Evolutionary conservation across 495 filamentous ascomycete genomes (phyloP).

Genomic region (Penicillium bialowiezense): DNA sequence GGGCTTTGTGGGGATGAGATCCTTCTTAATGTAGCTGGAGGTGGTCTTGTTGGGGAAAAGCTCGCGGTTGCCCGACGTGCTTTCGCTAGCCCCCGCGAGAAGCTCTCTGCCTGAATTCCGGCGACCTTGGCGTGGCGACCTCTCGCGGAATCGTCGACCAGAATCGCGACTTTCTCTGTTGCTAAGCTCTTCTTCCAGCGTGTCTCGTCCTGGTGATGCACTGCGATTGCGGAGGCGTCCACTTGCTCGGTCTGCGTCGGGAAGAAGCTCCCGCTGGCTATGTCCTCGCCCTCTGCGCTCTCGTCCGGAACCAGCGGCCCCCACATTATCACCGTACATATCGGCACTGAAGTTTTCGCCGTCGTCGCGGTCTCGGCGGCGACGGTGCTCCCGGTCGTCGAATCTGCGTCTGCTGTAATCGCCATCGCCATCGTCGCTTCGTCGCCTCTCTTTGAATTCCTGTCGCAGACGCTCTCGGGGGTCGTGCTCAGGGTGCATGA

Average conservation of each 20-base stretch:
- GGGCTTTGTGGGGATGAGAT: constrained; percentile 66
- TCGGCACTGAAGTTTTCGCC: constrained; percentile 62
- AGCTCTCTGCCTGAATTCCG: constrained; percentile 46
- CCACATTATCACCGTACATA: constrained; percentile 69
- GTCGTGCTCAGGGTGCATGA: constrained; percentile 85
- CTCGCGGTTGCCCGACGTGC: constrained; percentile 33
- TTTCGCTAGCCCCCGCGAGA: constrained; percentile 28
- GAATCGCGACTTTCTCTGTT: constrained; percentile 32
- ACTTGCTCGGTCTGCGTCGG: constrained; percentile 29
- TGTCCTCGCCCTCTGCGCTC: constrained; percentile 26
- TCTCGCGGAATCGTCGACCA: constrained; percentile 42
- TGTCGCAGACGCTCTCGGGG: constrained; percentile 66
- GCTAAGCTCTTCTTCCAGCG: constrained; percentile 51
- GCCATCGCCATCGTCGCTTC: constrained; percentile 58
- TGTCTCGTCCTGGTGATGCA: constrained; percentile 68
- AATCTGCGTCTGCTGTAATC: constrained; percentile 57
- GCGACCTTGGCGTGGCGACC: constrained; percentile 31
- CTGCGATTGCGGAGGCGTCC: constrained; percentile 60
- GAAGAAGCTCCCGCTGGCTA: constrained; percentile 52
- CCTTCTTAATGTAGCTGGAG: constrained; percentile 53
- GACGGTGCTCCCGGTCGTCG: constrained; percentile 54
- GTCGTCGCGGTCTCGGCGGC: constrained; percentile 48
- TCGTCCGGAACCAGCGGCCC: constrained; percentile 26
- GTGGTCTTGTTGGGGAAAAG: constrained; percentile 49
- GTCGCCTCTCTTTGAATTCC: constrained; percentile 44